Conservation (phyloP, 371 early-diverging fungal genomes). For the Mucor sp. region DNA sequence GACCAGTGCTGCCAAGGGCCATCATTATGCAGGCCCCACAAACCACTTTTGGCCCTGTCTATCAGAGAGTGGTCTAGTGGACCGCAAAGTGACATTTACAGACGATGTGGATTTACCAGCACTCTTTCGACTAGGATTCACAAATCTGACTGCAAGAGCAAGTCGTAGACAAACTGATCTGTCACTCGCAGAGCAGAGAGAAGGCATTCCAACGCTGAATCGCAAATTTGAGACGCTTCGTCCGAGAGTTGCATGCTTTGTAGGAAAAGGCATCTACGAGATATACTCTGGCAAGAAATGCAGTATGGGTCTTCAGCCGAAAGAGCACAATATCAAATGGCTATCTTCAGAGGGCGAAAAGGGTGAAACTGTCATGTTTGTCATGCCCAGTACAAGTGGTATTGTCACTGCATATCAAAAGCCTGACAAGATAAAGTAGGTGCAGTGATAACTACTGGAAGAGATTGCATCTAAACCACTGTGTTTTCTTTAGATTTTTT, state of each 20-base stretch:
- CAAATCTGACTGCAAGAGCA: slow-evolving; percentile 61
- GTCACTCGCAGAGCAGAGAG: slow-evolving; percentile 57
- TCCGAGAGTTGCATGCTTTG: slow-evolving; percentile 73
- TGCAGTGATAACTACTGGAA: neutral
- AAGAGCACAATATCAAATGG: slow-evolving; percentile 26
- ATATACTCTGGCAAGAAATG: slow-evolving; percentile 53
- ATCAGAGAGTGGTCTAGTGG: slow-evolving; percentile 55
- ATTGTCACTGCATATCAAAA: slow-evolving; percentile 64
- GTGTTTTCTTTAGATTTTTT: neutral
- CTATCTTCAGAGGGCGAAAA: slow-evolving; percentile 28
- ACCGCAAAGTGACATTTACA: slow-evolving; percentile 36
- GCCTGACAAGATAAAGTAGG: slow-evolving; percentile 57
- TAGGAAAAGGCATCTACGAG: slow-evolving; percentile 74
- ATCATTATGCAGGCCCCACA: slow-evolving; percentile 74
- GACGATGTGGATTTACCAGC: slow-evolving; percentile 59
- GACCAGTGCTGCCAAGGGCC: slow-evolving; percentile 56
- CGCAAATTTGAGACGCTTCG: slow-evolving; percentile 60
- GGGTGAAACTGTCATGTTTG: slow-evolving; percentile 58
- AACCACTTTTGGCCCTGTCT: slow-evolving; percentile 84
- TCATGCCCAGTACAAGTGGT: slow-evolving; percentile 79
- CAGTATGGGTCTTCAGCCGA: slow-evolving; percentile 40
- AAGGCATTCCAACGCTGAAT: slow-evolving; percentile 61
- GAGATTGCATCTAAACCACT: neutral
- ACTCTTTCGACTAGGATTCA: slow-evolving; percentile 62
- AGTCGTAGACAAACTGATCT: slow-evolving; percentile 55